Conservation (phyloP, 2,329 filamentous ascomycete genomes). For the Fusarium liriodendri region DNA sequence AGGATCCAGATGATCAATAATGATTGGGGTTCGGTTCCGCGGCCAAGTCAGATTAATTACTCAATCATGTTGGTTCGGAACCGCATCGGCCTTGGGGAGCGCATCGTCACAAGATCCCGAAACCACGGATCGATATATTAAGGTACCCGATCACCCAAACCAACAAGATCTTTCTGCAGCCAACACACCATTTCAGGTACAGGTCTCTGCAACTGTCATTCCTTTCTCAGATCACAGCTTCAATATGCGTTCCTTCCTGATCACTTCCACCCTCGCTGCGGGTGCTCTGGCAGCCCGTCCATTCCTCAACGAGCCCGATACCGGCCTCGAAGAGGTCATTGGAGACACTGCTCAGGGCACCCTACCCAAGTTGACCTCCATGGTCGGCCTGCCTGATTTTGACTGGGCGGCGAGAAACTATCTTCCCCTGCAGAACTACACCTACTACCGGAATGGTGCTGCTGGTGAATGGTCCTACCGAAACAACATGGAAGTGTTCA, state of each 20-base stretch:
- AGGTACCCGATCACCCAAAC: not conserved
- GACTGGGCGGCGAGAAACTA: conserved; percentile 61
- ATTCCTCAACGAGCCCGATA: conserved; percentile 57
- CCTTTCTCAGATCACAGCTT: not conserved
- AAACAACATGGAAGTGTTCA: conserved; percentile 65
- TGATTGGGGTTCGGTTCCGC: not conserved
- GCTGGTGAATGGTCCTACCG: conserved; percentile 65
- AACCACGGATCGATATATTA: not conserved
- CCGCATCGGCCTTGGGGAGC: not conserved
- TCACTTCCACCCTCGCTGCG: conserved; percentile 36
- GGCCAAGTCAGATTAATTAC: not conserved
- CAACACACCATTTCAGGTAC: not conserved
- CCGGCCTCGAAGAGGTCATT: conserved; percentile 52
- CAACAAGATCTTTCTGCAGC: not conserved
- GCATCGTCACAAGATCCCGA: not conserved
- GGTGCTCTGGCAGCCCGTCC: conserved; percentile 52
- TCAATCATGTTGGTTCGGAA: not conserved
- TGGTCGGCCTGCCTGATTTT: conserved; percentile 63
- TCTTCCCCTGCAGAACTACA: conserved; percentile 58
- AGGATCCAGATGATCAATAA: not conserved
- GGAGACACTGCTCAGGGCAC: conserved; percentile 43
- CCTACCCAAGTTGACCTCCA: conserved; percentile 54
- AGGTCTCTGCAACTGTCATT: not conserved
- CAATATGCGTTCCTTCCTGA: conserved; percentile 12
- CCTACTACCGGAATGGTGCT: conserved; percentile 56